A percentile compares a stretch with the other conserved stretches of the same genome.
phyloP scores from a whole-genome alignment of 768 basidiomycete species.

The Leccinum disarticulatum region DNA sequence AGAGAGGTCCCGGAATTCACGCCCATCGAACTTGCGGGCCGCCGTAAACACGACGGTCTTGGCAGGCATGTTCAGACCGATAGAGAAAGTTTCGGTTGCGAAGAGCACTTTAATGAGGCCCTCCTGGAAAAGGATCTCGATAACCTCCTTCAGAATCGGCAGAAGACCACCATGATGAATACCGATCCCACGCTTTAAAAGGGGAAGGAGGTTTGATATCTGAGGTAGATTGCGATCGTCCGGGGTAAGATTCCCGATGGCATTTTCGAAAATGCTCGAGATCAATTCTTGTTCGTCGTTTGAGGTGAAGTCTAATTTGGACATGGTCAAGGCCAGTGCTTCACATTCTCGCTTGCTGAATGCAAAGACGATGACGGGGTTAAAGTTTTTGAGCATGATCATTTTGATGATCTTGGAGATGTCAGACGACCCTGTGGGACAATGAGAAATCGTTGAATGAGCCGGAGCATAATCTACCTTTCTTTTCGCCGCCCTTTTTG shows the following conservation, averaged over 20 bases:
- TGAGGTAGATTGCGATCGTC: conserved; percentile 91
- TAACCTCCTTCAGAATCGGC: conserved; percentile 97
- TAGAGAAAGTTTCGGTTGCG: conserved; percentile 98
- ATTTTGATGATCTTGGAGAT: conserved; percentile 97
- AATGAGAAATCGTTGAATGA: conserved; percentile 2
- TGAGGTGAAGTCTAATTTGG: conserved; percentile 95
- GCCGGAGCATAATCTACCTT: conserved; percentile 51
- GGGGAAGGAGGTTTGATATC: conserved; percentile 87
- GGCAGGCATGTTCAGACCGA: conserved; percentile 98
- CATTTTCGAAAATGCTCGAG: conserved; percentile 88
- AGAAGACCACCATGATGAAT: conserved; percentile 98
- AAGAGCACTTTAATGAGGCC: conserved; percentile 97
- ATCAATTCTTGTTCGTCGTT: conserved; percentile 90
- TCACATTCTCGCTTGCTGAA: conserved; percentile 99
- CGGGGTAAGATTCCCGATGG: conserved; percentile 82
- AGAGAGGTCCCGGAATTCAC: conserved; percentile 89
- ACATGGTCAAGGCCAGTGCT: conserved; percentile 82
- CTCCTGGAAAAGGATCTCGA: conserved; percentile 98
- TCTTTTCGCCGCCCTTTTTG: conserved; percentile 90
- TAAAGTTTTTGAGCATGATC: conserved; percentile 97
- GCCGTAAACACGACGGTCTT: conserved; percentile 98
- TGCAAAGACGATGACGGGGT: conserved; percentile 97
- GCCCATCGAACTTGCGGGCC: conserved; percentile 94
- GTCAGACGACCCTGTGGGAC: conserved; percentile 73
- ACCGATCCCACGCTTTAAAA: conserved; percentile 93